These are phyloP conservation scores for Endocalyx cinctus DNA, from an alignment of 2,329 filamentous ascomycete genomes.

Conservation along the genomic window DNA sequence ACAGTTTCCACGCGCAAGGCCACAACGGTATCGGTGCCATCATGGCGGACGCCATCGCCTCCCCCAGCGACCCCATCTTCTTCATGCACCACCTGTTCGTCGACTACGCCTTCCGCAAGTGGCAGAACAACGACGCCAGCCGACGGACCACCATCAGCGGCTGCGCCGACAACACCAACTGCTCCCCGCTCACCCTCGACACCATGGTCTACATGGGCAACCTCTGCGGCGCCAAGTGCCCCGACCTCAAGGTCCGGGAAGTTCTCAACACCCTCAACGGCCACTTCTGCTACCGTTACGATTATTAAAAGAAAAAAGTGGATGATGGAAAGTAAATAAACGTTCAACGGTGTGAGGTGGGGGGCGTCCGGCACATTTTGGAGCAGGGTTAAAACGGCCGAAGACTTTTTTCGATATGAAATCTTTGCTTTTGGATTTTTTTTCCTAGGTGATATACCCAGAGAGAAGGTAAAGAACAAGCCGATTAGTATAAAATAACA, in stretches of 20 bases:
- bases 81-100: conserved; percentile 30
- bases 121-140: conserved; percentile 19
- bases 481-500: no score
- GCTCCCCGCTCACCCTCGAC: conserved; percentile 23
- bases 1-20: conserved; percentile 27
- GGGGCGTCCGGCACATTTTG: no score
- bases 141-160: conserved; percentile 24
- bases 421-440: no score
- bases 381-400: no score
- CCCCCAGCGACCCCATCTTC: conserved; percentile 27
- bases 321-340: no score
- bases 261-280: conserved; percentile 20
- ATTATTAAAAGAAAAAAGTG: conserved; percentile 19
- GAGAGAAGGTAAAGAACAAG: no score
- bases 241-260: conserved; percentile 22
- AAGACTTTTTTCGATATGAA: no score
- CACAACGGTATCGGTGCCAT: conserved; percentile 29
- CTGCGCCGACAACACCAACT: conserved; percentile 21
- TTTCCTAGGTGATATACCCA: no score
- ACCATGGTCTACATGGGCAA: conserved; percentile 19
- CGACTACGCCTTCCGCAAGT: conserved; percentile 25
- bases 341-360: no score
- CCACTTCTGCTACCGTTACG: conserved; percentile 24
- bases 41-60: conserved; percentile 28
- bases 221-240: conserved; percentile 24